These are phyloP conservation scores for Tirmania nivea DNA, from an alignment of 495 filamentous ascomycete species.

Conservation along the genomic window DNA sequence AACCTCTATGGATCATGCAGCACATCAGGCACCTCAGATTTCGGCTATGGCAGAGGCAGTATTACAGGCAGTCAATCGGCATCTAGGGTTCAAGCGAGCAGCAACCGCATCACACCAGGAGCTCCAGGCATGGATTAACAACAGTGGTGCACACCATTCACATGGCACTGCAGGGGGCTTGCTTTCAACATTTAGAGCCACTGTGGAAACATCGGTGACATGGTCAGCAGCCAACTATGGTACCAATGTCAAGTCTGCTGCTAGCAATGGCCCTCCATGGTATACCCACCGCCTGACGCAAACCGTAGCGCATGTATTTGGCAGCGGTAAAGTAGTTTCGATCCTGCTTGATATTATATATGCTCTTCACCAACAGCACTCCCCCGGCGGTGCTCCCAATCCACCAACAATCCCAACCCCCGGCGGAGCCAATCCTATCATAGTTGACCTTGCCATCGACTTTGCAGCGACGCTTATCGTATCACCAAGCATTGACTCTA, in stretches of 20 bases:
- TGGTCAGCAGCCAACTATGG: not conserved
- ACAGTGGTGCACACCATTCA: not conserved
- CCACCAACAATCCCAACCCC: too few relatives aligned
- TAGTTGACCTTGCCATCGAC: too few relatives aligned
- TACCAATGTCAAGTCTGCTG: not conserved
- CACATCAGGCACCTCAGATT: conserved; percentile 27
- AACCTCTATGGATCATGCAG: conserved; percentile 26
- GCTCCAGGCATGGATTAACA: not conserved
- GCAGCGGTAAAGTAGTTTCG: not conserved
- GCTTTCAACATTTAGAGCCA: not conserved
- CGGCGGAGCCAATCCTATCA: too few relatives aligned
- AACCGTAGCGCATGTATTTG: not conserved
- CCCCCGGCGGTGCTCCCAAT: too few relatives aligned
- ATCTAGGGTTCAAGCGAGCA: not conserved
- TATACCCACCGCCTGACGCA: not conserved
- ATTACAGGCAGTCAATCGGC: not conserved
- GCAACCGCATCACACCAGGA: not conserved
- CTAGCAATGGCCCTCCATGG: not conserved
- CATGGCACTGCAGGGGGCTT: not conserved
- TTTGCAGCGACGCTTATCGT: too few relatives aligned
- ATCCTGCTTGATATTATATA: too few relatives aligned
- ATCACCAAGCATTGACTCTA: too few relatives aligned
- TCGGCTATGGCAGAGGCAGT: not conserved
- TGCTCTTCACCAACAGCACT: too few relatives aligned
- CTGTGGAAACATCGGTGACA: not conserved